Base-by-base conservation (phyloP, 345 rosid species). In the Melaleuca quinquenervia region DNA sequence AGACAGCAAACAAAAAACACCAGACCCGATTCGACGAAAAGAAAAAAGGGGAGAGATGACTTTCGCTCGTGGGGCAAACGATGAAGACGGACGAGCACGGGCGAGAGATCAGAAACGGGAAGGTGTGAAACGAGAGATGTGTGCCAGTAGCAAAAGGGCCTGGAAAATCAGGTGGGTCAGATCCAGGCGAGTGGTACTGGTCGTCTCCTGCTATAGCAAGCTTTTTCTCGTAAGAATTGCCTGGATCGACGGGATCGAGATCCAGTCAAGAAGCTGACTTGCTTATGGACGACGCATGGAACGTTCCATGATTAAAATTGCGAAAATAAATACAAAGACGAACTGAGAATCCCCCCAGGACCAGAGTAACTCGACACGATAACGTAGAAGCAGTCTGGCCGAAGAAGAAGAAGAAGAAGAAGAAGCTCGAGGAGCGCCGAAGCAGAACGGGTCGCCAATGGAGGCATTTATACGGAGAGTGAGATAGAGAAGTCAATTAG, bases 121-220 rank as follows among this genome's bases (percentile, higher is more conserved):
- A 32, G 49, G 44, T 3, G 60, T 20, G 51, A 54, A 85, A 9
- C 78, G 11, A 32, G 78, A 70, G 27, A 83, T 11, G 20, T 86
- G 88, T 86, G 53, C 85, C 88, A 86, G 88, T 27, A 86, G 62
- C 20, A 56, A 58, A 86, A 86, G 88, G 88, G 88, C 88, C 88
- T 41, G 85, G 54, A 83, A 6, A 83, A 86, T 86, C 85, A 86
- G 58, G 32, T 11, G 21, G 53, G 83, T 86, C 87, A 86, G 85
- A 82, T 86, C 76, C 87, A 86, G 87, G 87, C 87, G 87, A 86
- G 87, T 86, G 87, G n/a, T 60, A 58, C 87, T 62, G 87, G 86
- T 21, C 27, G 18, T 82, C 54, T 60, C 32, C 44, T 55, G 85
- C 53, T 82, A 11, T 86, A 55, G 87, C 87, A 86, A 86, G 85